Evolutionary conservation across 495 filamentous ascomycete species (phyloP).

Genomic region (Hypoxylon rickii): DNA sequence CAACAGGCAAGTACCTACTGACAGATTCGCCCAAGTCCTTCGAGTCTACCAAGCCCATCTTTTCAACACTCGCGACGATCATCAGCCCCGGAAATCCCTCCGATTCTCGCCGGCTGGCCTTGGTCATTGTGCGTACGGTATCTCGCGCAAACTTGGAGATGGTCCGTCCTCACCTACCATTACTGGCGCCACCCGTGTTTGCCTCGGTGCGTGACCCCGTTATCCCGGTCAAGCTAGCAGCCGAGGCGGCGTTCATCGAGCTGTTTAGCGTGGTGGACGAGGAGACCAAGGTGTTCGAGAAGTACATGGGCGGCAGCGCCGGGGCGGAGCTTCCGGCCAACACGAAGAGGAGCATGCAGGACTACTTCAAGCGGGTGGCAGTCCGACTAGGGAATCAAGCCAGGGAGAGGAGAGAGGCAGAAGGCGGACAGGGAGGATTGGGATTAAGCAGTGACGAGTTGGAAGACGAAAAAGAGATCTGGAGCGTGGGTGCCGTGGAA

Average conservation of each 20-base stretch:
- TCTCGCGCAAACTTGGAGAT: constrained; percentile 75
- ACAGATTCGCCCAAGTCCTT: constrained; percentile 62
- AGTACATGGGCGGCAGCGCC: constrained; percentile 64
- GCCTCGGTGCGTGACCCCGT: constrained; percentile 86
- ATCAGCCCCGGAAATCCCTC: constrained; percentile 75
- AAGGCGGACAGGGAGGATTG: constrained; percentile 84
- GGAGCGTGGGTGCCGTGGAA: constrained; percentile 93
- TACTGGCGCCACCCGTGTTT: constrained; percentile 84
- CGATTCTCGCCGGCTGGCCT: constrained; percentile 82
- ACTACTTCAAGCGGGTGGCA: constrained; percentile 95
- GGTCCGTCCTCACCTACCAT: constrained; percentile 74
- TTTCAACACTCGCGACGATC: constrained; percentile 72
- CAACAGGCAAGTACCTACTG: constrained; percentile 93
- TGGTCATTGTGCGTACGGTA: constrained; percentile 89
- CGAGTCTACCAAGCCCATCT: constrained; percentile 76
- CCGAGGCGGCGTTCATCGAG: constrained; percentile 92
- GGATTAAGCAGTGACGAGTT: constrained; percentile 84
- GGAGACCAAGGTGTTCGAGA: constrained; percentile 86
- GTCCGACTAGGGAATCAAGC: constrained; percentile 80
- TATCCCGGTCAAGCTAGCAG: constrained; percentile 95
- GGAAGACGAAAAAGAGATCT: constrained; percentile 93
- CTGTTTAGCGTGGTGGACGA: constrained; percentile 90
- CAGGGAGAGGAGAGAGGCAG: constrained; percentile 84
- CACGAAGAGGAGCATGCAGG: constrained; percentile 86
- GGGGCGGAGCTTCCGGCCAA: constrained; percentile 61